phyloP scores from a whole-genome alignment of 1,139 yeast species.

The Sugiyamaella paludigena region DNA sequence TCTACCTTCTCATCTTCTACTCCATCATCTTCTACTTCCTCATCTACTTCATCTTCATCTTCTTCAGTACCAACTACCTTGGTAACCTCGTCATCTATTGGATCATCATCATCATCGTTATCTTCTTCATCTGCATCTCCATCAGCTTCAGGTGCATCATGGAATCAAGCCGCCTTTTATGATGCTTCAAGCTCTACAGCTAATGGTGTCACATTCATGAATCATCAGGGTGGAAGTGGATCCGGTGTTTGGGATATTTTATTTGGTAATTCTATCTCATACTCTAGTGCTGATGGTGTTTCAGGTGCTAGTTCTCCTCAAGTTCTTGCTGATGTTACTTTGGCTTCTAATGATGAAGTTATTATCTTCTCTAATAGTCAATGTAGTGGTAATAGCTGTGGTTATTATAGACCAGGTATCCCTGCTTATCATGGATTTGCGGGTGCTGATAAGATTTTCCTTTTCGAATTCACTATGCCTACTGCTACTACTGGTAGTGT shows the following conservation, averaged over 20 bases:
- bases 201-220: slow-evolving; percentile 75
- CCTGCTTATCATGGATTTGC: slow-evolving; percentile 90
- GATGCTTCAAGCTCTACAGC: slow-evolving; percentile 54
- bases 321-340: slow-evolving; percentile 58
- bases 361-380: slow-evolving; percentile 67
- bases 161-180: slow-evolving; percentile 78
- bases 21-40: slow-evolving; percentile 22
- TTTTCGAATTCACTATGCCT: slow-evolving; percentile 92
- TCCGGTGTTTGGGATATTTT: slow-evolving; percentile 82
- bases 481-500: slow-evolving; percentile 38
- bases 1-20: slow-evolving; percentile 26
- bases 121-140: slow-evolving; percentile 26
- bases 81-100: slow-evolving; percentile 25
- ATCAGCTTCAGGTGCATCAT: slow-evolving; percentile 44
- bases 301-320: slow-evolving; percentile 61
- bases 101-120: slow-evolving; percentile 26
- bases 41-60: slow-evolving; percentile 22
- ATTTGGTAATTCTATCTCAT: slow-evolving; percentile 87
- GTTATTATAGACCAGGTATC: slow-evolving; percentile 77
- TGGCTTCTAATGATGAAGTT: slow-evolving; percentile 72
- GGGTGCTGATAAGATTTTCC: slow-evolving; percentile 71
- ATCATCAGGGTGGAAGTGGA: slow-evolving; percentile 68
- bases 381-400: slow-evolving; percentile 71
- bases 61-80: slow-evolving; percentile 30
- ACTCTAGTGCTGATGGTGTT: slow-evolving; percentile 69